Base-by-base conservation (phyloP, 495 filamentous ascomycete genomes). In the Lasiosphaeris hirsuta region DNA sequence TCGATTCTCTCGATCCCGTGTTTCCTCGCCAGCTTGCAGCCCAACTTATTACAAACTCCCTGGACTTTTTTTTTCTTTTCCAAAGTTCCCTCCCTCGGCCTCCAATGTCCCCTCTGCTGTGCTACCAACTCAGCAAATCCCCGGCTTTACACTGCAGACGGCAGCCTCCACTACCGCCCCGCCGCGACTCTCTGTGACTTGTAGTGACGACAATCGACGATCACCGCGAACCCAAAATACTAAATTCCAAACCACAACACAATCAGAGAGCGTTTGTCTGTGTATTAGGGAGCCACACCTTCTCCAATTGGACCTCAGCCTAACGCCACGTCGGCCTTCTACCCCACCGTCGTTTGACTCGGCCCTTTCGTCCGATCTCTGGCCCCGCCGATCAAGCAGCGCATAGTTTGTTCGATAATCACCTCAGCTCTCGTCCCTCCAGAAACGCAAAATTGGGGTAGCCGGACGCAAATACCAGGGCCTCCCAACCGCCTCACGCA, bases 201-300 rank as follows among this genome's bases (percentile, higher is more conserved):
- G 23, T 10, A 23, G 49, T 51, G 49, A 51, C 49, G 49, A 51
- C 35, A 40, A 51, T 51, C 18, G 35, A 17, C 15, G 49, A 51
- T 51, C 49, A 51, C 36, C 34, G 33, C n/a, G 40, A 40, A 40
- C 35, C 15, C 35, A 51, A 51, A 40, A 15, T 19, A 1, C 23
- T 13, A 14, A n/a, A n/a, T 7, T 23, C 23, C 49, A n/a, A 36
- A 15, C 34, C 36, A 30, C 23, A 30, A 5, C 2, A 2, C 23
- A 30, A 5, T 5, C 23, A 30, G 23, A 2, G 23, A 30, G 23
- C 23, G 23, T 30, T 30, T 30, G 23, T 5, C 5, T 30, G 49
- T 51, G 49, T 36, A 51, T 39, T 36, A 51, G 35, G n/a, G n/a
- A 39, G 48, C 34, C 11, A 13, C 34, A 51, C 11, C 23, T 37